Evolutionary conservation across 2,329 filamentous ascomycete species (phyloP).

Genomic region (Ceratocystis albifundus): DNA sequence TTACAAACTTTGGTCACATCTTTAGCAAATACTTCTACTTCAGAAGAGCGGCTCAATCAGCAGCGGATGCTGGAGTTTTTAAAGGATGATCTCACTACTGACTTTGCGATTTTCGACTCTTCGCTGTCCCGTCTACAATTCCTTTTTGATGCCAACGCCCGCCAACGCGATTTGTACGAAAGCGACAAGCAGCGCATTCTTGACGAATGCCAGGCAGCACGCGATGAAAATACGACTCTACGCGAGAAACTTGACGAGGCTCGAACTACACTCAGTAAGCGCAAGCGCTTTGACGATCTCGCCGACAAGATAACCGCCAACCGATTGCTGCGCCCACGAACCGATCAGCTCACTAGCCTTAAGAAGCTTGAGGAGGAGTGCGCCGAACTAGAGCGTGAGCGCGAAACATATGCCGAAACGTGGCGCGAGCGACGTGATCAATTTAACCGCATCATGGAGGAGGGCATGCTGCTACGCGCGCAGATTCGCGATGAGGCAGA

Average conservation of each 20-base stretch:
- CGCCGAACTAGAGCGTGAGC: slow-evolving; percentile 72
- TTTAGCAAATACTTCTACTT: slow-evolving; percentile 52
- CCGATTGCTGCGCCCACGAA: slow-evolving; percentile 65
- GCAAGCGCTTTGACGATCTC: slow-evolving; percentile 78
- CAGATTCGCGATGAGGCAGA: slow-evolving; percentile 93
- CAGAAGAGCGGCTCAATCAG: slow-evolving; percentile 29
- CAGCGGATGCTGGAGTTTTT: slow-evolving; percentile 52
- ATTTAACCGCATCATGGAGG: slow-evolving; percentile 79
- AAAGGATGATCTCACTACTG: slow-evolving; percentile 71
- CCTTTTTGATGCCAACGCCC: slow-evolving; percentile 67
- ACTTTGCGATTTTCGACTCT: slow-evolving; percentile 80
- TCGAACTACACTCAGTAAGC: slow-evolving; percentile 60
- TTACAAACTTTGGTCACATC: slow-evolving; percentile 45
- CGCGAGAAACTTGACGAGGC: slow-evolving; percentile 66
- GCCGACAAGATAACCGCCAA: slow-evolving; percentile 80
- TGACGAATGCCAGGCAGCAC: slow-evolving; percentile 63
- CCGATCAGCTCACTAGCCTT: slow-evolving; percentile 67
- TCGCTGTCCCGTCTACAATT: slow-evolving; percentile 82
- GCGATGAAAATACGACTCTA: slow-evolving; percentile 60
- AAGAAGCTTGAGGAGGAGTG: slow-evolving; percentile 81
- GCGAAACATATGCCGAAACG: slow-evolving; percentile 64
- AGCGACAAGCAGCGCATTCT: slow-evolving; percentile 69
- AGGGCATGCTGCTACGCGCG: slow-evolving; percentile 73
- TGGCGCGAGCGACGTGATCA: slow-evolving; percentile 79
- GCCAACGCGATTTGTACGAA: slow-evolving; percentile 73